Evolutionary conservation across 129 eudicot genomes (phyloP).

Genomic region (Apium graveolens): DNA sequence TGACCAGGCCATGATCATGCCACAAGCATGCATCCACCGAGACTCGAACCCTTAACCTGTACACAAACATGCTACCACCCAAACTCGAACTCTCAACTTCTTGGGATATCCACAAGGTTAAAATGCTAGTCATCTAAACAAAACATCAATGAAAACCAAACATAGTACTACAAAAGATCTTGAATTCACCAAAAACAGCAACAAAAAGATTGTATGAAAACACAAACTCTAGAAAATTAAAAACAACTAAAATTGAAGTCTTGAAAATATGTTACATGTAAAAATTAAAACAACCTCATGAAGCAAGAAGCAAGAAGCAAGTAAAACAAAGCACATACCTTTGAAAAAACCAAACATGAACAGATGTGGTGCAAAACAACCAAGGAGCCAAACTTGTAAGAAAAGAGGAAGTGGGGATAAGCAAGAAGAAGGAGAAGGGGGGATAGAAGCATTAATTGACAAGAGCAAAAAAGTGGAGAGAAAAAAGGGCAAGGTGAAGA

Average conservation of each 20-base stretch:
- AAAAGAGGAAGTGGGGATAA: neutral
- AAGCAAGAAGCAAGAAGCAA: neutral
- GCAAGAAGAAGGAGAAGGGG: neutral
- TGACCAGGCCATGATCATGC: neutral
- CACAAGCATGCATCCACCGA: neutral
- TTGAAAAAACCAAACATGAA: neutral
- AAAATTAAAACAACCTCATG: neutral
- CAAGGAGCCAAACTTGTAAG: neutral
- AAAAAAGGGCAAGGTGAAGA: slow-evolving; percentile 2
- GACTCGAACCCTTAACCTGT: neutral
- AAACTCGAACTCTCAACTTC: neutral
- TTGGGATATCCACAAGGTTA: neutral
- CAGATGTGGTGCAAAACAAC: neutral
- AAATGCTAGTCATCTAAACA: neutral
- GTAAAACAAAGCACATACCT: neutral
- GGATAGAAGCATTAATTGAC: neutral
- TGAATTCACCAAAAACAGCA: neutral
- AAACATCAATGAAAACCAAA: neutral
- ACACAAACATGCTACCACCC: neutral
- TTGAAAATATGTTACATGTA: neutral
- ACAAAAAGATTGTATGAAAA: neutral
- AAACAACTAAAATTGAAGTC: neutral
- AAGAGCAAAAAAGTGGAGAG: neutral
- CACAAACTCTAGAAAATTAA: neutral
- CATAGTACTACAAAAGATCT: neutral